Evolutionary conservation across 768 basidiomycete genomes (phyloP), one percentile per base, ranked within the genome.

Genomic region (Xerocomellus dryophilus): DNA sequence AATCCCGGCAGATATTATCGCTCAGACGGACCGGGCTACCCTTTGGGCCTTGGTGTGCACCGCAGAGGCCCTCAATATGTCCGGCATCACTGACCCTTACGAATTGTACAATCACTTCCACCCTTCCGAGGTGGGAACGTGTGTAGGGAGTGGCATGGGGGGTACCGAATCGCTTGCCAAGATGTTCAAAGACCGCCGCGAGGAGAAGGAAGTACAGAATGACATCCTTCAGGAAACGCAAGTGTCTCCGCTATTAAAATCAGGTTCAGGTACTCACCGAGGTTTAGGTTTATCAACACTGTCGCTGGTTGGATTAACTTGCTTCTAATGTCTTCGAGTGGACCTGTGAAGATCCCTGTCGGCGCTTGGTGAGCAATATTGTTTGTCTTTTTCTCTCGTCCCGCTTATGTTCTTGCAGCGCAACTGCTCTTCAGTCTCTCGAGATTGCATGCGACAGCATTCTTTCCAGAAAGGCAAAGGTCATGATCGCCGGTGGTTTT

Each of bases 151-250:
- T 64, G 97, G 97, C 61, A 98, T 99, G 96, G 97, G 97, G 63
- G 97, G 97, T 65, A 84, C 92, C 59, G 83, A 85, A 54, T 90
- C 89, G 66, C 78, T 98, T 74, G 80, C 86, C 47, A 86, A 90
- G 74, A 99, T 99, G 97, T 99, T 99, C 82, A 97, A 93, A 72
- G 97, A 99, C 69, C 88, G 97, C 58, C 89, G 94, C 38, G 96
- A 98, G 66, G 97, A 98, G 77, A 91, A 90, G 71, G 94, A 98
- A 34, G 94, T 98, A 1, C 97, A 98, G 74, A 98, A 95, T 65
- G 97, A 99, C 66, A 90, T 99, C 59, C 78, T 99, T 40, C 97
- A 98, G 72, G 97, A 99, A 73, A 98, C 97, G 90, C 93, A 63
- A 67, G 91, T 2, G 3, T 29, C 9, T n/a, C 29, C 12, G 27